phyloP scores from a whole-genome alignment of 2,329 filamentous ascomycete genomes.

The Ophiostoma ips region DNA sequence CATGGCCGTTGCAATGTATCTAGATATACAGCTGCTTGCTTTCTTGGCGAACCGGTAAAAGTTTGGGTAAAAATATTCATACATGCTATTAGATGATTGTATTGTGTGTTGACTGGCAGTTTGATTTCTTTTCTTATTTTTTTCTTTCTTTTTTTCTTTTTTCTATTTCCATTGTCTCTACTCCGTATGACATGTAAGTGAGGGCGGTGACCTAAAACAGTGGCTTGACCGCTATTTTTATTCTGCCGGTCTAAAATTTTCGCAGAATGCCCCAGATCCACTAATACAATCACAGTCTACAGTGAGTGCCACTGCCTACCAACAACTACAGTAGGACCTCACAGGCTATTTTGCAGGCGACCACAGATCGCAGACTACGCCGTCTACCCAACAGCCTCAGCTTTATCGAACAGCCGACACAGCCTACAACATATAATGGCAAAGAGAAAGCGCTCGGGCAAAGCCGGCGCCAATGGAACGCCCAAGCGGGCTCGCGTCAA shows the following conservation, averaged over 20 bases:
- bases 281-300: neutral
- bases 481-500: constrained; percentile 10
- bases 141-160: neutral
- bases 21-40: neutral
- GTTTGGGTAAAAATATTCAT: neutral
- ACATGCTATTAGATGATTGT: no score
- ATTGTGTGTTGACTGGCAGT: no score
- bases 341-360: no score
- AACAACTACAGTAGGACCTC: no score
- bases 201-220: neutral
- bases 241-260: constrained; percentile 7
- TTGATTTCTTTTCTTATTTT: neutral
- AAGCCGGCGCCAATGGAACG: neutral
- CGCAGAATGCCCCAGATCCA: neutral
- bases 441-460: constrained; percentile 12
- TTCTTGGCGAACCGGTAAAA: constrained; percentile 1
- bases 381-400: no score
- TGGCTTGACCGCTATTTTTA: constrained; percentile 2
- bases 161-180: no score
- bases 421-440: constrained; percentile 3
- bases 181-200: no score
- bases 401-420: no score
- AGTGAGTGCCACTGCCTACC: neutral
- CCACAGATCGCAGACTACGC: no score
- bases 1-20: neutral